Conservation (phyloP, 495 filamentous ascomycete genomes). For the Penicillium dipodomyicola region DNA sequence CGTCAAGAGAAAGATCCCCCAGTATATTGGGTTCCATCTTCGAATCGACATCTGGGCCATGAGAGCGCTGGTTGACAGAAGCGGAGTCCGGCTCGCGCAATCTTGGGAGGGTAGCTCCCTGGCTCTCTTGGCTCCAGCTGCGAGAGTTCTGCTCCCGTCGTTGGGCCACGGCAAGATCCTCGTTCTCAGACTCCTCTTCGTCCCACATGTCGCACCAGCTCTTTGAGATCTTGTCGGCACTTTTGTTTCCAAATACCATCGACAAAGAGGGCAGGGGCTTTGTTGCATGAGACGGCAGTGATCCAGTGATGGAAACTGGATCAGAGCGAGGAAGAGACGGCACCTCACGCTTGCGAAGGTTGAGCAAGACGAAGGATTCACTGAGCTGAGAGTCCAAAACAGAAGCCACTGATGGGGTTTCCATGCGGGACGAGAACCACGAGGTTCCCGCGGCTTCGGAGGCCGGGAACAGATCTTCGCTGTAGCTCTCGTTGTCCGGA, state of each 20-base stretch:
- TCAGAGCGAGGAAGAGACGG: conserved; percentile 46
- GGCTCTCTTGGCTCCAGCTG: conserved; percentile 79
- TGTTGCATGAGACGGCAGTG: conserved; percentile 69
- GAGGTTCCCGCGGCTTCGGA: conserved; percentile 68
- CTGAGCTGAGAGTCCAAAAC: conserved; percentile 73
- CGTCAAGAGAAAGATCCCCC: conserved; percentile 48
- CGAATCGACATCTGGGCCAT: conserved; percentile 14
- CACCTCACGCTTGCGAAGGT: conserved; percentile 41
- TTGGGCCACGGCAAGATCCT: conserved; percentile 53
- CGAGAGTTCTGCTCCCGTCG: conserved; percentile 73
- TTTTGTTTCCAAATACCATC: conserved; percentile 69
- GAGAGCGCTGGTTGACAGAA: conserved; percentile 45
- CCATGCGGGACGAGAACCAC: conserved; percentile 68
- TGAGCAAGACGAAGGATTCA: conserved; percentile 63
- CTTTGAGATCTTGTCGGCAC: conserved; percentile 73
- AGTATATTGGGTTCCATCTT: conserved; percentile 30
- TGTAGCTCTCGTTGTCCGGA: conserved; percentile 71
- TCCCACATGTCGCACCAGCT: conserved; percentile 98
- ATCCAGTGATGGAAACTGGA: conserved; percentile 66
- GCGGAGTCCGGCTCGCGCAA: conserved; percentile 48
- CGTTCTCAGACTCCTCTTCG: conserved; percentile 72
- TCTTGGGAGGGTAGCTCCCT: conserved; percentile 30
- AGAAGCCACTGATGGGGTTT: conserved; percentile 76
- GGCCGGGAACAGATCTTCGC: conserved; percentile 84
- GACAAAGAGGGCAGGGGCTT: conserved; percentile 66